Conservation (phyloP, 2,329 filamentous ascomycete species). For the Colletotrichum camelliae region DNA sequence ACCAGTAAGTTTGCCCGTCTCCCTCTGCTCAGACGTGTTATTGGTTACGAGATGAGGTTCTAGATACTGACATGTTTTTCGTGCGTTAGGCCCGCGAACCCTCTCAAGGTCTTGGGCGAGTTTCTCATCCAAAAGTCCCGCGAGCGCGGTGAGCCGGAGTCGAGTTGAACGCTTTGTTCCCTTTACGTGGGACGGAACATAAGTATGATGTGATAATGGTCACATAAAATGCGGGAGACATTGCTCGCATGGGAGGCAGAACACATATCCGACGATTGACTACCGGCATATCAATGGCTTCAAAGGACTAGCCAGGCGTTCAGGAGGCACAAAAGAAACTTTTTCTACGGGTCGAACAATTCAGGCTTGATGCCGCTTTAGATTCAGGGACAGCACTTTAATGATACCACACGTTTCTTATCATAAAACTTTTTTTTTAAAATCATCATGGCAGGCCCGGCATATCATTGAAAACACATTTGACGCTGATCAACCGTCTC, state of each 20-base stretch:
- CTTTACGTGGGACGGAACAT: not conserved
- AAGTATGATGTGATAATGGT: not conserved
- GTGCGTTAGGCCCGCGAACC: constrained; percentile 63
- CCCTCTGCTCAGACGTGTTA: not conserved
- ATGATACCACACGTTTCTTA: constrained; percentile 7
- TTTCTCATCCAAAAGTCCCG: constrained; percentile 70
- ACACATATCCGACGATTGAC: not conserved
- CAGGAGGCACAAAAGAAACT: constrained; percentile 8
- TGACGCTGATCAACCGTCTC: not conserved
- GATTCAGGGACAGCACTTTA: not conserved
- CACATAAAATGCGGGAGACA: not conserved
- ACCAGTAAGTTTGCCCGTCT: constrained; percentile 61
- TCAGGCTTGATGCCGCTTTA: not conserved
- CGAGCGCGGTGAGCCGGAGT: not conserved
- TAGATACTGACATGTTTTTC: not conserved
- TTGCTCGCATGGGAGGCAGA: not conserved
- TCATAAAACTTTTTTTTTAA: not conserved
- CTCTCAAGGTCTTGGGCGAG: constrained; percentile 72
- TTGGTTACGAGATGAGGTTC: accelerated
- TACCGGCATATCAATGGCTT: not conserved
- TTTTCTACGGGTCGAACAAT: not conserved
- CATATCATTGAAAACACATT: not conserved
- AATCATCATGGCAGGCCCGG: not conserved
- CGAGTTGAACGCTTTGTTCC: not conserved
- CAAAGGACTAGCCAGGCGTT: constrained; percentile 2